Base-by-base conservation (phyloP, 1,284 basidiomycete genomes). In the Mycena citricolor region DNA sequence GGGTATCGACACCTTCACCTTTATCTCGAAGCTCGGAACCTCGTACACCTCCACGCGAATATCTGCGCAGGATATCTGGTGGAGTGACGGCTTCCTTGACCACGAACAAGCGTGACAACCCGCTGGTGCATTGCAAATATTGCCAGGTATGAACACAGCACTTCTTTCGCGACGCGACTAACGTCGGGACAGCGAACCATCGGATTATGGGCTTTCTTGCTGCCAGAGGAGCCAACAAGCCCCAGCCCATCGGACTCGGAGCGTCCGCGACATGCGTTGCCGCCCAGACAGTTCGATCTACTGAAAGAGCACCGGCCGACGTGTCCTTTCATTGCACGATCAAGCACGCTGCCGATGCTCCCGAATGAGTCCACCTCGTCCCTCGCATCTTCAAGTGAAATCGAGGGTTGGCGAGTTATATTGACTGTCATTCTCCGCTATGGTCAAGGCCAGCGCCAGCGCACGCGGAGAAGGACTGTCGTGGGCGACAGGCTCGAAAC, bases 341-440 rank as follows among this genome's bases (percentile, higher is more conserved):
- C 85, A 6, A 86, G 84, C 2, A 58, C 70, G 3, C 66, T 89
- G 8, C 83, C 84, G 4, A 74, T 78, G 2, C 60, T 82, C n/a
- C 70, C 79, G n/a, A 57, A 67, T 7, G 42, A 28, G n/a, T 14
- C 26, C 4, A 25, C 47, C 7, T 34, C 53, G 14, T 46, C 57
- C 16, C 58, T 7, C 12, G 26, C n/a, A n/a, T n/a, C 11, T 29
- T 29, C 21, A 26, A 32, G 22, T 16, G 61, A 66, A 5, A 55
- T 83, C n/a, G 88, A 90, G 58, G 87, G 87, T 6, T 90, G 87
- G 87, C 73, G 80, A 31, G 86, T 85, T 5, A 76, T 86, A 13
- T 62, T 89, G 51, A 75, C 75, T 11, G 72, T 86, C 17, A 68
- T 86, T 16, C 61, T 81, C 44, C 73, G 87, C 20, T 78, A 84